phyloP scores from a whole-genome alignment of 352 stramenopile genomes.

The Pythium pyrilobum region DNA sequence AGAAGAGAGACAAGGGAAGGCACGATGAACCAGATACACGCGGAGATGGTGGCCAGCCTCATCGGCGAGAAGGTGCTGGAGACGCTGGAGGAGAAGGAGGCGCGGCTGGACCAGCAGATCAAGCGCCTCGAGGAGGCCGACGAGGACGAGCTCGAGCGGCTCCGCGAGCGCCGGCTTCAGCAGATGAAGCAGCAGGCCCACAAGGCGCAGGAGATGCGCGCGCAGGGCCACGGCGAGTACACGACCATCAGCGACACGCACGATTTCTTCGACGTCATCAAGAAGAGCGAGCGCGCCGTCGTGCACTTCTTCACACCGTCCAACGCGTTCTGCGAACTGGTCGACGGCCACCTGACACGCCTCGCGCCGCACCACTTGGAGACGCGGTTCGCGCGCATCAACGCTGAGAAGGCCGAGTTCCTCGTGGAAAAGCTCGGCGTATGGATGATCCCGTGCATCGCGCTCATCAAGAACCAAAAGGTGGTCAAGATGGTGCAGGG shows the following conservation, averaged over 20 bases:
- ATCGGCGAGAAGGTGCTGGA: constrained; percentile 86
- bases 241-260: constrained; percentile 88
- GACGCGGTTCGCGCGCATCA: constrained; percentile 94
- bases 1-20: background rate
- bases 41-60: constrained; percentile 68
- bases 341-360: constrained; percentile 91
- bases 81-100: constrained; percentile 83
- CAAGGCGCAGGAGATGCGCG: constrained; percentile 69
- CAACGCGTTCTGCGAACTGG: constrained; percentile 90
- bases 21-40: constrained; percentile 59
- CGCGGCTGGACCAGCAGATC: constrained; percentile 82
- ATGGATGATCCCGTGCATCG: constrained; percentile 95
- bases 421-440: constrained; percentile 95
- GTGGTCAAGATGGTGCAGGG: constrained; percentile 95
- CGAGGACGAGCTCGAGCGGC: constrained; percentile 85
- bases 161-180: constrained; percentile 75
- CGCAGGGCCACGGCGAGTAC: constrained; percentile 85
- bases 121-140: constrained; percentile 79
- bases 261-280: constrained; percentile 95
- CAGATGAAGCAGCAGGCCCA: constrained; percentile 69
- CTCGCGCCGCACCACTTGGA: constrained; percentile 91
- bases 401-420: constrained; percentile 96
- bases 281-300: constrained; percentile 87
- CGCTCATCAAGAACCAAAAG: constrained; percentile 94
- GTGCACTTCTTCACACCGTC: constrained; percentile 95